phyloP scores from a whole-genome alignment of 768 basidiomycete species.

The Lactifluus echinatus region DNA sequence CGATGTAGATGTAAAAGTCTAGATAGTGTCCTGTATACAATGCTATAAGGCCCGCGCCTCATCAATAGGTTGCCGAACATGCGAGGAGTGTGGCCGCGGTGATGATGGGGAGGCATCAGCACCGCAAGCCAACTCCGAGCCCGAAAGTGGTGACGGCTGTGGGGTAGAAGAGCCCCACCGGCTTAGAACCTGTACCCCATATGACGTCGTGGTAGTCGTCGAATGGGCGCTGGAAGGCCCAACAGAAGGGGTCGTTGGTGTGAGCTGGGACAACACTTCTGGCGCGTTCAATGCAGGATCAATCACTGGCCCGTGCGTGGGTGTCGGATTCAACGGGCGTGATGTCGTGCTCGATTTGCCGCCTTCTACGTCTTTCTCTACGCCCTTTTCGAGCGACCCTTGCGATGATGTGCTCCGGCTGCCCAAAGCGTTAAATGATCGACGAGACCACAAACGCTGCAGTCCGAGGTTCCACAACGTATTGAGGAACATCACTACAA shows the following conservation, averaged over 20 bases:
- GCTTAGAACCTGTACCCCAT: constrained; percentile 12
- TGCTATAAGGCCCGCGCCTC: constrained; percentile 6
- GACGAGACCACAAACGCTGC: constrained; percentile 28
- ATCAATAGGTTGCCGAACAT: constrained; percentile 6
- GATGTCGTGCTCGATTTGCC: constrained; percentile 1
- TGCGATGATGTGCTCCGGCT: constrained; percentile 19
- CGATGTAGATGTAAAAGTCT: background rate
- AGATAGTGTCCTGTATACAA: background rate
- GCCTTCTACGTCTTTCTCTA: constrained; percentile 19
- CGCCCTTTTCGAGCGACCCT: constrained; percentile 27
- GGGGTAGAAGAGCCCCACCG: constrained; percentile 13
- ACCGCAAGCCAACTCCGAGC: background rate
- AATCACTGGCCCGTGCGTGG: constrained; percentile 32
- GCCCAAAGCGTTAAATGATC: constrained; percentile 14
- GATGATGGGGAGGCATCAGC: constrained; percentile 1
- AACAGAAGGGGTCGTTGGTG: constrained; percentile 24
- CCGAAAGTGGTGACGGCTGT: background rate
- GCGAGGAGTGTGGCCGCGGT: background rate
- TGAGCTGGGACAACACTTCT: constrained; percentile 39
- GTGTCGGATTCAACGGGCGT: constrained; percentile 46
- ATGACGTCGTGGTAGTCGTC: constrained; percentile 16
- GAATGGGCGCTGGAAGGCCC: constrained; percentile 19
- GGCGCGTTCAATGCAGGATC: constrained; percentile 33
- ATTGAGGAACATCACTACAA: constrained; percentile 63
- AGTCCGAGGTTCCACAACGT: constrained; percentile 39